A percentile compares a stretch with the other conserved stretches of the same genome.
Evolutionary conservation across 345 rosid genomes (phyloP).

Genomic region (Physaria fendleri): DNA sequence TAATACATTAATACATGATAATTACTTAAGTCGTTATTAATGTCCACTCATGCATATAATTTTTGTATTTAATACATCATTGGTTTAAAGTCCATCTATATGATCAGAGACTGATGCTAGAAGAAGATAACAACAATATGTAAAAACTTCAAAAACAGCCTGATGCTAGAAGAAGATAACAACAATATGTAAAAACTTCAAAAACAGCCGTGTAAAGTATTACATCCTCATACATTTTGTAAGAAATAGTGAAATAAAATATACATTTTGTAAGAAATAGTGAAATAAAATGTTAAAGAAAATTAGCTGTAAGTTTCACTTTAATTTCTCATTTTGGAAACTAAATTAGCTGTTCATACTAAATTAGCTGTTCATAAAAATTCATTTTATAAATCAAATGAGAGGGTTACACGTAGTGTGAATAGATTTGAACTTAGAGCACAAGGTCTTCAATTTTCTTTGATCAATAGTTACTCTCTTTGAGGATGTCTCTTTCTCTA

Average conservation of each 20-base stretch:
- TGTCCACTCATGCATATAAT: background rate
- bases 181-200: no score
- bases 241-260: no score
- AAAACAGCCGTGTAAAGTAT: background rate
- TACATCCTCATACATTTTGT: background rate
- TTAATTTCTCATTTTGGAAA: background rate
- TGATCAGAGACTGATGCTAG: no score
- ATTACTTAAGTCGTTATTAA: background rate
- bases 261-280: no score
- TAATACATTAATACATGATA: background rate
- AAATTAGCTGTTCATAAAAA: no score
- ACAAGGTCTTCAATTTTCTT: background rate
- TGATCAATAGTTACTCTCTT: background rate
- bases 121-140: no score
- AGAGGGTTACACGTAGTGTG: slow-evolving; percentile 4
- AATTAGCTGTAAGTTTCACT: background rate
- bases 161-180: no score
- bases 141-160: no score
- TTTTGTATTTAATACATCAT: background rate
- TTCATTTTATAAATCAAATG: background rate
- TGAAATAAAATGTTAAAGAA: background rate
- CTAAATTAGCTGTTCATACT: background rate
- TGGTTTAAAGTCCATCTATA: background rate
- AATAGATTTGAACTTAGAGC: background rate
- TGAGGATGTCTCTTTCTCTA: background rate